Conservation (phyloP, 148 eudicot species). For the Amaranthus palmeri region DNA sequence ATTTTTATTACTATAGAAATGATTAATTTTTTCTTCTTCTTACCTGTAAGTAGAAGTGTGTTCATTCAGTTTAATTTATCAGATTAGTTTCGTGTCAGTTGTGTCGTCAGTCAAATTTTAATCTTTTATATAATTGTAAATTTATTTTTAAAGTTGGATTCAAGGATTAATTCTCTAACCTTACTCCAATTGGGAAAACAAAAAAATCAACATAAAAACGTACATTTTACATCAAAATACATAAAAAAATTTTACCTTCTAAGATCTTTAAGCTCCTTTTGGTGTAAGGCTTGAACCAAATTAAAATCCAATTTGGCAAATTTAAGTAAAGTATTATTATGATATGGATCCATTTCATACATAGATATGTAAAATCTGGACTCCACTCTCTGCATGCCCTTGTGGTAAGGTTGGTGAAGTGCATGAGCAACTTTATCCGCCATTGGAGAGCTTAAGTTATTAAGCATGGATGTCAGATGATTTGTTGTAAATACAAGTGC, state of each 20-base stretch:
- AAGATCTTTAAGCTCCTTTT: conserved; percentile 31
- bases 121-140: no score
- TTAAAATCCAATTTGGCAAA: conserved; percentile 52
- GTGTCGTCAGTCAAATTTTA: no score
- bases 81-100: no score
- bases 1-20: no score
- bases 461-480: conserved; percentile 19
- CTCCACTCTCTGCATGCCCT: conserved; percentile 38
- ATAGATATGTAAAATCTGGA: conserved; percentile 34
- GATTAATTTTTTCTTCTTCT: no score
- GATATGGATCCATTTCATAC: conserved; percentile 31
- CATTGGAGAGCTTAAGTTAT: conserved; percentile 11
- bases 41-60: no score
- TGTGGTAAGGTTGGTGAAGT: conserved; percentile 28
- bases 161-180: no score
- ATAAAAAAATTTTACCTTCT: conserved; percentile 16
- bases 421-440: conserved; percentile 34
- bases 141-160: no score
- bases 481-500: conserved; percentile 28
- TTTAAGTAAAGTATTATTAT: conserved; percentile 19
- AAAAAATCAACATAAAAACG: no score
- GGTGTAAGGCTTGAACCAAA: conserved; percentile 35
- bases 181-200: no score
- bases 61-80: no score
- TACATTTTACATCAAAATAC: no score